phyloP scores from a whole-genome alignment of 192 early-diverging fungal species.

The Haplosporangium gracile region DNA sequence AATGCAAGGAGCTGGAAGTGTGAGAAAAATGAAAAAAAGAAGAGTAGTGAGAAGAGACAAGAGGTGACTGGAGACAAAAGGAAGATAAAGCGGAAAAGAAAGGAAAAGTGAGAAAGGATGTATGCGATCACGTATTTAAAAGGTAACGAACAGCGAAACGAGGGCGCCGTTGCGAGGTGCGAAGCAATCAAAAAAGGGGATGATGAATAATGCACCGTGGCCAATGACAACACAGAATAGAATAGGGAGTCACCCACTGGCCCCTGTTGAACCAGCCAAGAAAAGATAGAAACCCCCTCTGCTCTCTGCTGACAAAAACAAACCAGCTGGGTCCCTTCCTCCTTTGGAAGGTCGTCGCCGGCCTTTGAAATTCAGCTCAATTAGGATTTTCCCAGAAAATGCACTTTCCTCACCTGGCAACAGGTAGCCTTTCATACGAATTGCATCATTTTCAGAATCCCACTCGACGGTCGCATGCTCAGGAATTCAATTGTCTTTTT shows the following conservation, averaged over 20 bases:
- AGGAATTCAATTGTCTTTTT: background rate
- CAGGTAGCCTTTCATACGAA: background rate
- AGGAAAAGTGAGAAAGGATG: background rate
- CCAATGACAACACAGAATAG: background rate
- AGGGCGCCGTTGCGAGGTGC: background rate
- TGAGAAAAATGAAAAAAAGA: conserved; percentile 2
- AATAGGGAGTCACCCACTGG: too few relatives aligned
- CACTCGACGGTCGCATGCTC: background rate
- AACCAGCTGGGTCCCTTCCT: background rate
- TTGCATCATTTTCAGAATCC: background rate
- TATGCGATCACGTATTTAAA: background rate
- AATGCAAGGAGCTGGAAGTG: background rate
- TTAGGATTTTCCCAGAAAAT: background rate
- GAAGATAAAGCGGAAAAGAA: background rate
- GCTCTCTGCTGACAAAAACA: background rate
- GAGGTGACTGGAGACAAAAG: background rate
- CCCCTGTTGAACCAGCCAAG: background rate
- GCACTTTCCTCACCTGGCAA: too few relatives aligned
- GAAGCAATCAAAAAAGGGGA: background rate
- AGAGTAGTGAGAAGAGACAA: background rate
- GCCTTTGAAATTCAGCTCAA: background rate
- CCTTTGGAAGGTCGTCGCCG: background rate
- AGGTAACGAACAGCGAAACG: background rate
- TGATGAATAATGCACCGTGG: background rate
- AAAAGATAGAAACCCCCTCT: too few relatives aligned